Evolutionary conservation across 2,329 filamentous ascomycete species (phyloP).

Genomic region (Neospermospora avenae): DNA sequence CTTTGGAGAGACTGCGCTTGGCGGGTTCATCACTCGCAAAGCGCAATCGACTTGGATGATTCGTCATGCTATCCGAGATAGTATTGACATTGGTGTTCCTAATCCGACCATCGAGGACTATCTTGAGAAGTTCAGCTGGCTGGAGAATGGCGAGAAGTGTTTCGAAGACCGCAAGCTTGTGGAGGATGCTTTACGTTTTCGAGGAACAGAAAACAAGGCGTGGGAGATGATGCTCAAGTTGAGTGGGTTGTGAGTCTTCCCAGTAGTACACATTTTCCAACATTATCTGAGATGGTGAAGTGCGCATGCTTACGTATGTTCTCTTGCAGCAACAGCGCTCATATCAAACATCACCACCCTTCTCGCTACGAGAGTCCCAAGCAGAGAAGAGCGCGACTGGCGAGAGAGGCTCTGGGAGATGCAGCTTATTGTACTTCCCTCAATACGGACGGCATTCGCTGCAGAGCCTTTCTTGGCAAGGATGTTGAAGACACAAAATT

Average conservation of each 20-base stretch:
- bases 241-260: neutral
- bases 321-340: neutral
- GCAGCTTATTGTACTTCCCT: neutral
- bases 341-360: neutral
- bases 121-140: neutral
- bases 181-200: neutral
- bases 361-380: neutral
- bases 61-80: neutral
- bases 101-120: neutral
- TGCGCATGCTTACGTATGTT: too few relatives aligned
- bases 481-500: neutral
- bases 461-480: neutral
- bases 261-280: neutral
- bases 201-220: neutral
- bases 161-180: conserved; percentile 1
- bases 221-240: neutral
- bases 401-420: neutral
- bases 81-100: neutral
- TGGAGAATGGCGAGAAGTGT: neutral
- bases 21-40: neutral
- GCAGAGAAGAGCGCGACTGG: neutral
- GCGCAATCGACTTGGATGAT: neutral
- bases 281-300: too few relatives aligned
- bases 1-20: neutral
- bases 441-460: neutral